Percentiles rank a stretch among this genome's conserved stretches.
phyloP scores from a whole-genome alignment of 2,329 filamentous ascomycete genomes.

The Xylariales sp. region DNA sequence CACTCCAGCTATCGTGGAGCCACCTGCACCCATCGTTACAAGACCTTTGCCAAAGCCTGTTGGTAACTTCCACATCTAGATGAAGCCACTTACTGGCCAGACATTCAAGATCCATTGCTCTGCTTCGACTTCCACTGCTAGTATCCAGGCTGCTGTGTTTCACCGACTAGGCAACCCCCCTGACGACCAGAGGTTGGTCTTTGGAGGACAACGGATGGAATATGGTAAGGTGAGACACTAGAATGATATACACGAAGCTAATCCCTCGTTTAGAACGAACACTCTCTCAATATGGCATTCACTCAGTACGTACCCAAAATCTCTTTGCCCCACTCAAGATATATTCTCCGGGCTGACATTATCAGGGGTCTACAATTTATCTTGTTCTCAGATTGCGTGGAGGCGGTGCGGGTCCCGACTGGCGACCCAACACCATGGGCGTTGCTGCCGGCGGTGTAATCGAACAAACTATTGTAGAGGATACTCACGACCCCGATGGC shows the following conservation, averaged over 20 bases:
- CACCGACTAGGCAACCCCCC: neutral
- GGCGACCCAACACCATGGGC: conserved; percentile 6
- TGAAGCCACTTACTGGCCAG: neutral
- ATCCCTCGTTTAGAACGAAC: neutral
- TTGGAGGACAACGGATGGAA: neutral
- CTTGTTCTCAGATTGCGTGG: neutral
- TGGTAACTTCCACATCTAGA: neutral
- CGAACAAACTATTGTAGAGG: conserved; percentile 11
- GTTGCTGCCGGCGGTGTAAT: conserved; percentile 16
- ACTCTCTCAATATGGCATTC: neutral
- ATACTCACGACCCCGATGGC: neutral
- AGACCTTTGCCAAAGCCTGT: neutral
- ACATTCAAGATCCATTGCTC: neutral
- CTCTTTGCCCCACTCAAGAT: too few relatives aligned
- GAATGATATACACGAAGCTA: neutral
- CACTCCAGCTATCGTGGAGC: conserved; percentile 22
- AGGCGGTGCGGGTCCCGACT: neutral
- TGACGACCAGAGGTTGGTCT: neutral
- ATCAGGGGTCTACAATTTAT: neutral
- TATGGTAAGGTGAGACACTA: neutral
- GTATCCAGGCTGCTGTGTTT: neutral
- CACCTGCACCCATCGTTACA: too few relatives aligned
- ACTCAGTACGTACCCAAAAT: neutral
- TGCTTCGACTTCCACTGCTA: neutral
- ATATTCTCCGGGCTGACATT: neutral